Percentiles rank a stretch among this genome's conserved stretches.
These are phyloP conservation scores for Maudiozyma barnettii DNA, from an alignment of 805 yeast genomes.

Conservation along the genomic window DNA sequence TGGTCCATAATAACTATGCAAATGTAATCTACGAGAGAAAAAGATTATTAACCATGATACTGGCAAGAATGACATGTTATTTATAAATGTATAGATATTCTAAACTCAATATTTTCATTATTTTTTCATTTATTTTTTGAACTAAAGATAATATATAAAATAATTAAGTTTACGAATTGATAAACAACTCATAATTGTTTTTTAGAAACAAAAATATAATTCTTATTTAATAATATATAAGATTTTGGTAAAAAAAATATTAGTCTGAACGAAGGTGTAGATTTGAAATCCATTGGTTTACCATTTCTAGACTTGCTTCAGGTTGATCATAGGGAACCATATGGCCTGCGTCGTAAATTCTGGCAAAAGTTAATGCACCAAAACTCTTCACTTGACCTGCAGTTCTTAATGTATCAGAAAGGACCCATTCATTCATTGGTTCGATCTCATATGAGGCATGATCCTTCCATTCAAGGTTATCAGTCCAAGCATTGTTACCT, in stretches of 20 bases:
- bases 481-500: conserved; percentile 80
- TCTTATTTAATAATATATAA: neutral
- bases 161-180: too few relatives aligned
- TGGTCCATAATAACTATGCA: conserved; percentile 5
- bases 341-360: conserved; percentile 79
- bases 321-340: conserved; percentile 92
- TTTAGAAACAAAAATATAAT: neutral
- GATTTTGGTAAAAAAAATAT: neutral
- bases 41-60: conserved; percentile 11
- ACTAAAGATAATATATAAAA: too few relatives aligned
- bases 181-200: too few relatives aligned
- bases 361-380: conserved; percentile 62
- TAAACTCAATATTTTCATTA: too few relatives aligned
- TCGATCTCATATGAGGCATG: conserved; percentile 37
- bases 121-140: too few relatives aligned
- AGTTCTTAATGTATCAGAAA: conserved; percentile 29
- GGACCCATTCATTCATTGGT: conserved; percentile 36
- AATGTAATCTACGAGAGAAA: conserved; percentile 13
- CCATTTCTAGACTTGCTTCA: conserved; percentile 55
- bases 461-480: conserved; percentile 57
- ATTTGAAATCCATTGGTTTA: conserved; percentile 62
- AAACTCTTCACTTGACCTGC: conserved; percentile 71
- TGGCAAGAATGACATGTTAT: conserved; percentile 13
- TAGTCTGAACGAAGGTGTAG: neutral
- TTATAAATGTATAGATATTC: neutral